Evolutionary conservation across 768 basidiomycete genomes (phyloP), one percentile per base, ranked within the genome.

Genomic region (Termitomyces sp.): DNA sequence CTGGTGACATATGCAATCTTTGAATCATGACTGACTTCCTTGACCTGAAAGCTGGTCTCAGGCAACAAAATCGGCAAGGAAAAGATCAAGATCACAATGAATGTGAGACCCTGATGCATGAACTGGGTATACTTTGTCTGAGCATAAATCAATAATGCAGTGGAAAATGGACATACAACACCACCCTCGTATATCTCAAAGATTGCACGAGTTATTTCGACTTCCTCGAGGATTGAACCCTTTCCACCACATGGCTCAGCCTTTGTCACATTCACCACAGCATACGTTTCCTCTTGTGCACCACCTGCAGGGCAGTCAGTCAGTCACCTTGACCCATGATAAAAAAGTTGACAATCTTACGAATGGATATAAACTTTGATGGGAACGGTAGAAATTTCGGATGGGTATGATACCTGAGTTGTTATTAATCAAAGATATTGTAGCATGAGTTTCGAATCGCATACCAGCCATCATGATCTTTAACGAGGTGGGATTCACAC

Each of bases 151-250:
- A 30, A 42, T 28, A 30, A 42, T 28, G 19, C 48, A 42, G 39
- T 55, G 10, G 37, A 63, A 54, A 19, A 19, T 3, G 17, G 39
- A 74, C 76, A 61, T 68, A 90, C 89, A 59, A 95, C 84, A 4
- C 85, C 92, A 12, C 93, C 94, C 71, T 94, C 92, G 63, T 94
- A 96, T 9, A 90, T 72, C 68, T 95, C 94, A 61, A 94, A 96
- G 54, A 93, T 71, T 0, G 91, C 91, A 30, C 93, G 76, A 21
- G 89, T 91, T 41, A 86, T 69, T 69, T 95, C 94, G 23, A 92
- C 75, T 66, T 94, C 91, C 70, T 96, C 93, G 9, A 96, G 64
- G 32, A 90, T 75, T 17, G 67, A 73, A 19, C 72, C 68, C 0
- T 68, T 47, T 34, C 63, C 21, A 43, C 64, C 77, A 7, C 70